Evolutionary conservation across 331 rosid genomes (phyloP), one percentile per base, ranked within the genome.

Genomic region (Malus hybrid): DNA sequence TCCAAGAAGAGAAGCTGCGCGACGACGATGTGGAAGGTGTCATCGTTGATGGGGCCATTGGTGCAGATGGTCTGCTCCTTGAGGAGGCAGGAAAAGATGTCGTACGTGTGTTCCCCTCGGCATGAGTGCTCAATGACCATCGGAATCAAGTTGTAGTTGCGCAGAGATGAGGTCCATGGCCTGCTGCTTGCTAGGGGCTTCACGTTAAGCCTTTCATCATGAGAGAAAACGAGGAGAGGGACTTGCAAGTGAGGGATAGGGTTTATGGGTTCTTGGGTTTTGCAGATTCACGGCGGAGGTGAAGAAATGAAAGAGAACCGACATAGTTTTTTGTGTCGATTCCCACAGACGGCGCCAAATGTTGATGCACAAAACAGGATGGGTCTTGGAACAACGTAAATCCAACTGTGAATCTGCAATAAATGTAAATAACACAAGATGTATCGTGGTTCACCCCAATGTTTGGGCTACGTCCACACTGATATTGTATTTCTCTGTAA

Each of bases 81-180:
- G 61, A 94, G 97, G 19, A 94, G 97, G 14, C 99, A 91, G 7
- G 99, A 94, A 88, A 94, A 94, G 86, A 94, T 92, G 76, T 94
- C 97, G 87, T 94, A 94, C 0, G 99, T 93, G n/a, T 97, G 86
- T 82, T 94, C 99, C 8, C 99, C 97, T 76, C 99, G 75, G 5
- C 97, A 94, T 4, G 99, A 89, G 87, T 89, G 96, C 79, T 94
- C 99, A 15, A 94, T 92, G 61, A 94, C 99, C 99, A 92, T 94
- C 1, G 96, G 99, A 48, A 94, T 84, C 56, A 92, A 15, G 62
- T 91, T 72, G 44, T 84, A 92, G 18, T 81, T 24, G 10, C 94
- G 94, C 52, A 34, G 56, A 71, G 48, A 57, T 24, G 71, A 29
- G 73, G 50, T 15, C 84, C 76, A 78, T 29, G 76, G 7, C 56